A percentile compares a stretch with the other conserved stretches of the same genome.
Conservation (phyloP, 495 filamentous ascomycete genomes). For the Penicillium steckii region DNA sequence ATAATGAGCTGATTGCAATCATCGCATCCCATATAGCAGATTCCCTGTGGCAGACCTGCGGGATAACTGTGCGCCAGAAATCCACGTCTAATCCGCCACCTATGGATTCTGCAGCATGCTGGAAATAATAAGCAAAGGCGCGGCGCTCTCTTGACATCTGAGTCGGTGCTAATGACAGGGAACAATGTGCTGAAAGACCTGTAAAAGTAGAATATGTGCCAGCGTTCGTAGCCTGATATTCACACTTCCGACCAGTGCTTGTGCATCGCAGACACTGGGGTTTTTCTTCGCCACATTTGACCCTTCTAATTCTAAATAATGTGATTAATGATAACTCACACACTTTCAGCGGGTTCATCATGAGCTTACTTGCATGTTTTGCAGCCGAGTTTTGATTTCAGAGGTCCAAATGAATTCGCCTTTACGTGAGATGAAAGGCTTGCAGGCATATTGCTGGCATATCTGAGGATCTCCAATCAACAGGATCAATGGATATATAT, state of each 20-base stretch:
- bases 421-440: background rate
- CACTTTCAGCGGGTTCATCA: background rate
- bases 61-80: constrained; percentile 57
- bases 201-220: background rate
- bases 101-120: constrained; percentile 27
- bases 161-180: constrained; percentile 24
- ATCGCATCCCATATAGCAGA: constrained; percentile 62
- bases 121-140: constrained; percentile 41
- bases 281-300: constrained; percentile 59
- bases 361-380: constrained; percentile 41
- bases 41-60: constrained; percentile 55
- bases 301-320: constrained; percentile 40
- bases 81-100: constrained; percentile 48
- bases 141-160: constrained; percentile 37
- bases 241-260: constrained; percentile 50
- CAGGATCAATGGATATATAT: no score
- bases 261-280: constrained; percentile 46
- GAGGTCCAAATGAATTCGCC: background rate
- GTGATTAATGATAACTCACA: background rate
- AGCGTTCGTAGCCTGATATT: constrained; percentile 24
- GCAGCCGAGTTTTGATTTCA: constrained; percentile 37
- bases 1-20: constrained; percentile 52
- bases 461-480: no score
- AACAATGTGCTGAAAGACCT: background rate
- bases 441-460: constrained; percentile 4